phyloP scores from a whole-genome alignment of 768 basidiomycete species.

The Calocera cornea region DNA sequence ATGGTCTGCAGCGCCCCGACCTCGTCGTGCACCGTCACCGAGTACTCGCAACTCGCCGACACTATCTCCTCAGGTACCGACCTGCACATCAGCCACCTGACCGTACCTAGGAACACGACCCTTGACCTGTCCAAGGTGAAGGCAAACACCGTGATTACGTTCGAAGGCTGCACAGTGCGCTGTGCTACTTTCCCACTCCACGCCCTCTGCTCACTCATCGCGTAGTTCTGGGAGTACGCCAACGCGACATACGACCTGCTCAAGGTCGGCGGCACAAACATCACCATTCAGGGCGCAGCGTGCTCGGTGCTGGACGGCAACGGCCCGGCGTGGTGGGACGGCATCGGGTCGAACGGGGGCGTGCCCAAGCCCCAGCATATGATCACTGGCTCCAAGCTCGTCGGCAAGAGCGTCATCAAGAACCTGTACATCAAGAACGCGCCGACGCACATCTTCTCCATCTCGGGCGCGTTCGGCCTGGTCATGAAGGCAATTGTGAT shows the following conservation, averaged over 20 bases:
- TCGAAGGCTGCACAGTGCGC: constrained; percentile 9
- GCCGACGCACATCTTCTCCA: constrained; percentile 10
- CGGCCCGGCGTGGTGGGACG: constrained; percentile 14
- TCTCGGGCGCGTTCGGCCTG: constrained; percentile 11
- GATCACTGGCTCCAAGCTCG: constrained; percentile 12
- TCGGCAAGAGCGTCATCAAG: constrained; percentile 14
- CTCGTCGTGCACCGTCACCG: constrained; percentile 9
- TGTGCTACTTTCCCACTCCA: neutral
- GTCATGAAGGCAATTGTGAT: constrained; percentile 12
- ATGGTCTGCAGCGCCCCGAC: neutral
- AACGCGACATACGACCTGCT: constrained; percentile 12
- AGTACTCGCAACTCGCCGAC: constrained; percentile 9
- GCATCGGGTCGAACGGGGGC: constrained; percentile 12
- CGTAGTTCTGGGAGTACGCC: constrained; percentile 8
- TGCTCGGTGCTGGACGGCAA: constrained; percentile 13
- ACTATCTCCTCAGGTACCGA: constrained; percentile 7
- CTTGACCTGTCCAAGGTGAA: constrained; percentile 12
- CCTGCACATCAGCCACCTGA: constrained; percentile 10
- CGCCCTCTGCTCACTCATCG: too few species aligned
- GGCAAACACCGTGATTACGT: constrained; percentile 10
- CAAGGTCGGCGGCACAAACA: constrained; percentile 11
- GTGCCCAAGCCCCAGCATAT: constrained; percentile 13
- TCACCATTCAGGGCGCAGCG: constrained; percentile 12
- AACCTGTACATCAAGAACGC: constrained; percentile 12
- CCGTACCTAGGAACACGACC: constrained; percentile 8